Evolutionary conservation across 2,329 filamentous ascomycete species (phyloP).

Genomic region (Davidsoniella eucalypti): DNA sequence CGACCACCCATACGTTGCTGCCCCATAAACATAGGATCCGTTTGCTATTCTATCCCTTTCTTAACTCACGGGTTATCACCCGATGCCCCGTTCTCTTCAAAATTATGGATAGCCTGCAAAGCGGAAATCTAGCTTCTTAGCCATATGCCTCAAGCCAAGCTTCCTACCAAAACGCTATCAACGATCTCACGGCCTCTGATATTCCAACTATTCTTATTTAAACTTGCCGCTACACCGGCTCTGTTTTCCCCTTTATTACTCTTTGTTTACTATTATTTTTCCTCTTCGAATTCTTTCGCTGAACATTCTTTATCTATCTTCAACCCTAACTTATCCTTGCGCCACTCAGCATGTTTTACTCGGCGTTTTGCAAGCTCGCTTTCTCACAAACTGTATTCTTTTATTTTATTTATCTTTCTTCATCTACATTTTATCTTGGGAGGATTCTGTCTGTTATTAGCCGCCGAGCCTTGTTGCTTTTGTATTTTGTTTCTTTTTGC

Average conservation of each 20-base stretch:
- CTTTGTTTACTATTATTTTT: background rate
- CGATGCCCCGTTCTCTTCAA: no score
- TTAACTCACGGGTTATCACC: no score
- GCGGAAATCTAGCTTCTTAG: no score
- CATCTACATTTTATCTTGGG: background rate
- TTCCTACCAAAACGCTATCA: no score
- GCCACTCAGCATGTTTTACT: background rate
- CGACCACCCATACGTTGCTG: background rate
- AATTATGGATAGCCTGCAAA: no score
- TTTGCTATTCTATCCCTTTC: no score
- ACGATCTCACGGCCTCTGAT: conserved; percentile 1
- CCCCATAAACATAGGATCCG: background rate
- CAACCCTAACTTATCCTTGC: background rate
- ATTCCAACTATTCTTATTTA: background rate
- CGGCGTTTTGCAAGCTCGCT: background rate
- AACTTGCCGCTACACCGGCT: background rate
- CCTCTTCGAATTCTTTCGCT: no score
- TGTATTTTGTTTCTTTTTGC: background rate
- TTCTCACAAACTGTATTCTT: background rate
- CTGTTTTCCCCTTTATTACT: background rate
- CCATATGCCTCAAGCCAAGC: no score
- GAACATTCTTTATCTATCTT: background rate
- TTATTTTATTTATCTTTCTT: background rate
- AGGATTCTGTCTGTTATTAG: conserved; percentile 1
- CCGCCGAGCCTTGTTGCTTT: background rate